Percentiles rank a stretch among this genome's conserved stretches.
These are phyloP conservation scores for Moricandia arvensis DNA, from an alignment of 345 rosid species.

Conservation along the genomic window DNA sequence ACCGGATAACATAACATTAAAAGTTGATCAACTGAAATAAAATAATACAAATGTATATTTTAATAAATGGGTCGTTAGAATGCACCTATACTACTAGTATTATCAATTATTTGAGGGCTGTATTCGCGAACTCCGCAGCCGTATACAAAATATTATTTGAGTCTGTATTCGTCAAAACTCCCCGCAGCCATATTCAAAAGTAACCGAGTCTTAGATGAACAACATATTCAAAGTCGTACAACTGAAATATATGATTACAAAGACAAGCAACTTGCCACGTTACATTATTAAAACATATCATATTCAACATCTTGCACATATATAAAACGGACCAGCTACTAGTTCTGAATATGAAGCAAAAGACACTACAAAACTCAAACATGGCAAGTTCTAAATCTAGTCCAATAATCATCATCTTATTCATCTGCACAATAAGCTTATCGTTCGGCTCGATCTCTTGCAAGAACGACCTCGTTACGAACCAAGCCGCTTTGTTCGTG, in stretches of 20 bases:
- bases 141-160: background rate
- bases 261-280: slow-evolving; percentile 9
- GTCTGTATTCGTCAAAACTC: slow-evolving; percentile 16
- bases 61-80: background rate
- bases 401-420: slow-evolving; percentile 1
- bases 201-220: background rate
- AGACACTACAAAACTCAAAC: background rate
- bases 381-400: slow-evolving; percentile 5
- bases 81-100: background rate
- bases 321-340: background rate
- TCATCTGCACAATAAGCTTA: slow-evolving; percentile 3
- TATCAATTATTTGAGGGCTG: background rate
- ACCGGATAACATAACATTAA: background rate
- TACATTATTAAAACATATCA: background rate
- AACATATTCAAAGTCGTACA: slow-evolving; percentile 10
- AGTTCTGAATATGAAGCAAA: background rate
- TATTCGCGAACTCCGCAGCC: slow-evolving; percentile 22
- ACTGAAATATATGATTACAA: background rate
- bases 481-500: slow-evolving; percentile 44
- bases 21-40: background rate
- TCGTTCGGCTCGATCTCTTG: slow-evolving; percentile 2
- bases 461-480: slow-evolving; percentile 9
- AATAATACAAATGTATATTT: background rate
- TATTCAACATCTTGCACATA: background rate
- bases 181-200: slow-evolving; percentile 17